These are phyloP conservation scores for Pueraria montana DNA, from an alignment of 306 rosid genomes.

Conservation along the genomic window DNA sequence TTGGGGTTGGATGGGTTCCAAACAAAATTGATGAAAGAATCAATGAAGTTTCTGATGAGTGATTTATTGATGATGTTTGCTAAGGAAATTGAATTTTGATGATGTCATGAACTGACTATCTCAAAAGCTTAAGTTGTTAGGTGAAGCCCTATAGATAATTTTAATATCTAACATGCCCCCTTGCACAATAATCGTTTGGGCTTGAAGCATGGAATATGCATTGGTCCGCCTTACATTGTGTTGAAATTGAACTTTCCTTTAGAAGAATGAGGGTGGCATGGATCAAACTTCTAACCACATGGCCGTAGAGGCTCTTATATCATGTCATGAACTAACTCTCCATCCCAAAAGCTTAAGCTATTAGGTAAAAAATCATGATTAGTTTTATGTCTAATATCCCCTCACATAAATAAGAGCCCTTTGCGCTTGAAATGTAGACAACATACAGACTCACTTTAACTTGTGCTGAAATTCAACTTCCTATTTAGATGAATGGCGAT, in stretches of 20 bases:
- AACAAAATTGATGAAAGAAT: neutral
- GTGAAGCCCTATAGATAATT: neutral
- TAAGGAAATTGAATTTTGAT: neutral
- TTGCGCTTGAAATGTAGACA: neutral
- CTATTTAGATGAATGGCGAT: neutral
- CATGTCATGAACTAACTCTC: neutral
- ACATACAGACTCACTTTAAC: neutral
- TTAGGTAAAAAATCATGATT: neutral
- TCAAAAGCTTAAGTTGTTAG: conserved; percentile 7
- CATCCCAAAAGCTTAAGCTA: neutral
- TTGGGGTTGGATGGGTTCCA: neutral
- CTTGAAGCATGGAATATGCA: neutral
- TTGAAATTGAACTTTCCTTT: neutral
- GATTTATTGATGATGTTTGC: neutral
- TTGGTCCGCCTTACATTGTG: neutral
- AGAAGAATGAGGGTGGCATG: conserved; percentile 2
- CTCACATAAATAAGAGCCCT: neutral
- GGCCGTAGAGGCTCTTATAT: neutral
- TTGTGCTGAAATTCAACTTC: neutral
- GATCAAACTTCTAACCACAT: neutral
- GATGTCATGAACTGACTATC: neutral
- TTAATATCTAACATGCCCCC: neutral
- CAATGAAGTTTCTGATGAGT: neutral
- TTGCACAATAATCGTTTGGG: conserved; percentile 10
- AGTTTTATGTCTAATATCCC: neutral